Percentiles rank a stretch among this genome's conserved stretches.
Evolutionary conservation across 2,329 filamentous ascomycete species (phyloP).

Genomic region (Pseudogymnoascus sp.): DNA sequence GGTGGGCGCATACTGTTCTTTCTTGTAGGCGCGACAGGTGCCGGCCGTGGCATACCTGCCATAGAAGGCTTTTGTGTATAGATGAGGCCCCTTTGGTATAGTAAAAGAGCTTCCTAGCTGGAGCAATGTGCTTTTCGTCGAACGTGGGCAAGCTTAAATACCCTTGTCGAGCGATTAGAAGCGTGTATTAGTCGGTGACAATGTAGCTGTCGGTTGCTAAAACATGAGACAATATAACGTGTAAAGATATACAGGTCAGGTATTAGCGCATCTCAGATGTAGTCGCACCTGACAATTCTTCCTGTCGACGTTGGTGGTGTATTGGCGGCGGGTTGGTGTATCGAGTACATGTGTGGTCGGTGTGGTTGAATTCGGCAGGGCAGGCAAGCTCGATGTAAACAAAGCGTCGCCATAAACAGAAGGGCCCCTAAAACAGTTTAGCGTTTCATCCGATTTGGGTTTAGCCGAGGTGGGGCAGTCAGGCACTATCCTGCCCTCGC

Average conservation of each 20-base stretch:
- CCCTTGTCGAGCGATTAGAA: slow-evolving; percentile 1
- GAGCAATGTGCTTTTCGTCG: background rate
- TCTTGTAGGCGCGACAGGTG: slow-evolving; percentile 38
- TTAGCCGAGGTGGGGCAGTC: slow-evolving; percentile 4
- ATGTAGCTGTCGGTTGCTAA: background rate
- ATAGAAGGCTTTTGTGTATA: slow-evolving; percentile 30
- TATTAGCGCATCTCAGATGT: background rate
- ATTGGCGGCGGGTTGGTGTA: background rate
- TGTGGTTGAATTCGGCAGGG: slow-evolving; percentile 9
- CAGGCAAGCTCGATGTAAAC: slow-evolving; percentile 1
- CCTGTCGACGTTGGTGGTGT: background rate
- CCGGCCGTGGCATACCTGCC: slow-evolving; percentile 47
- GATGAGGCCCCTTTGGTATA: background rate
- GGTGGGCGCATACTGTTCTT: slow-evolving; percentile 43
- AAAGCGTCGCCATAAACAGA: slow-evolving; percentile 9
- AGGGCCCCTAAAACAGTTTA: slow-evolving; percentile 6
- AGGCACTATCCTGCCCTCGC: background rate
- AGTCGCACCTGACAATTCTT: background rate
- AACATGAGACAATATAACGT: background rate
- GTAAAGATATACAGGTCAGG: slow-evolving; percentile 4
- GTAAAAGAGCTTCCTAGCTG: background rate
- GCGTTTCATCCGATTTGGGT: slow-evolving; percentile 1
- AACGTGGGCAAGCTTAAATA: slow-evolving; percentile 3
- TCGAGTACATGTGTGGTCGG: slow-evolving; percentile 1
- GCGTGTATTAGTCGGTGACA: background rate